Conservation (phyloP, 2,329 filamentous ascomycete species). For the Claviceps lovelessii region DNA sequence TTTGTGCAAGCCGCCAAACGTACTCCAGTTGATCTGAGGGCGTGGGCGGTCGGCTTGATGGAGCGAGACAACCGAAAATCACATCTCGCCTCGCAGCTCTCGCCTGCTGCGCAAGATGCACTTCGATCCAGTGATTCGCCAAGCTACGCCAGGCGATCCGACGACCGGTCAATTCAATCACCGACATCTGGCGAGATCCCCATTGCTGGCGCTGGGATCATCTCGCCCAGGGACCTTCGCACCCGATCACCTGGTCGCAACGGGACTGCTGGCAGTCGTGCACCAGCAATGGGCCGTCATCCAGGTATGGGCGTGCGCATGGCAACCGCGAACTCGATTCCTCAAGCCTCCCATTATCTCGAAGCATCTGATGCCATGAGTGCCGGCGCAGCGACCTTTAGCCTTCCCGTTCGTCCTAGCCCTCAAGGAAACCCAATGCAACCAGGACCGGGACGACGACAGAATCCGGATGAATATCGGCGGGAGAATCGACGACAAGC, state of each 20-base stretch:
- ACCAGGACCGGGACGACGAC: slow-evolving; percentile 45
- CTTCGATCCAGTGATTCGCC: slow-evolving; percentile 51
- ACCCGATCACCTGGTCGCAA: slow-evolving; percentile 39
- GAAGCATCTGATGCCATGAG: slow-evolving; percentile 27
- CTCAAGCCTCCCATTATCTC: slow-evolving; percentile 27
- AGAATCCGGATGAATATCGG: slow-evolving; percentile 38
- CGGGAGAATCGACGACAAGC: slow-evolving; percentile 39
- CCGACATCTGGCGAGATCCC: slow-evolving; percentile 62
- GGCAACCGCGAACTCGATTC: slow-evolving; percentile 37
- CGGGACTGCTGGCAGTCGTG: slow-evolving; percentile 31
- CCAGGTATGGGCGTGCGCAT: slow-evolving; percentile 40
- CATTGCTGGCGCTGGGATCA: slow-evolving; percentile 41
- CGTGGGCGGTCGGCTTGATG: slow-evolving; percentile 90
- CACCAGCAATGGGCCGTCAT: slow-evolving; percentile 29
- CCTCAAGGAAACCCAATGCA: slow-evolving; percentile 45
- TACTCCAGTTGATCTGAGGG: slow-evolving; percentile 83
- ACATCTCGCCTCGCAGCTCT: slow-evolving; percentile 68
- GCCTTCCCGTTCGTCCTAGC: slow-evolving; percentile 49
- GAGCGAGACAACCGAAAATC: slow-evolving; percentile 92
- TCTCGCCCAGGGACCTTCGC: slow-evolving; percentile 38
- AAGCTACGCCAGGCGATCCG: slow-evolving; percentile 25
- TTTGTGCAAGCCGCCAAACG: slow-evolving; percentile 95
- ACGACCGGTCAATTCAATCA: slow-evolving; percentile 37
- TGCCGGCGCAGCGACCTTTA: slow-evolving; percentile 38
- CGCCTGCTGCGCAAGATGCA: slow-evolving; percentile 64